Evolutionary conservation across 2,329 filamentous ascomycete genomes (phyloP).

Genomic region (Cordyceps cateniannulata): DNA sequence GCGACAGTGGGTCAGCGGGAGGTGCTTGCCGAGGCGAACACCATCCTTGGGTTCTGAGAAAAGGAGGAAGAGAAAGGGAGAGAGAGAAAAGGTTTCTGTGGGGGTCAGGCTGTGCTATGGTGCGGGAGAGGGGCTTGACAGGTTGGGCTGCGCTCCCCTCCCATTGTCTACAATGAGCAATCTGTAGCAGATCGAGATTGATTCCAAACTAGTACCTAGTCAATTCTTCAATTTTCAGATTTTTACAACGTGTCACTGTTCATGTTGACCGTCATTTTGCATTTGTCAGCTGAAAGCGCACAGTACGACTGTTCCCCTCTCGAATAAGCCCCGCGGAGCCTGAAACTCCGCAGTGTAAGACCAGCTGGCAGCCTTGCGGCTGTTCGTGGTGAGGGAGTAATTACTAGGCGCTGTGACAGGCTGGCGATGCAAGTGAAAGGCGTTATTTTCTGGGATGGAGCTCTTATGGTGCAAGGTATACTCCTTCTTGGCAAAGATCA

Average conservation of each 20-base stretch:
- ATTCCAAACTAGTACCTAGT: background rate
- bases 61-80: background rate
- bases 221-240: background rate
- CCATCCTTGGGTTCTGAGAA: constrained; percentile 34
- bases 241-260: background rate
- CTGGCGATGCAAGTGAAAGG: background rate
- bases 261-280: background rate
- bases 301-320: background rate
- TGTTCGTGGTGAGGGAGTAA: background rate
- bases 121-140: background rate
- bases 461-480: background rate
- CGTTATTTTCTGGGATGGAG: background rate
- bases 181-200: background rate
- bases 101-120: no score
- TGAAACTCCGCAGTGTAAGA: background rate
- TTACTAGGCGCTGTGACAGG: no score
- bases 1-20: constrained; percentile 30
- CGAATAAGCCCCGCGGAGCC: background rate
- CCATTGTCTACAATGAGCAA: background rate
- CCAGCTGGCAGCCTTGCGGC: background rate
- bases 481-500: no score
- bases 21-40: constrained; percentile 36
- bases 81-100: background rate
- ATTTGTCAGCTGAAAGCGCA: background rate
- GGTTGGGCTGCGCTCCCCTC: no score